These are phyloP conservation scores for Cytospora piceae DNA, from an alignment of 2,329 filamentous ascomycete species.

Conservation along the genomic window DNA sequence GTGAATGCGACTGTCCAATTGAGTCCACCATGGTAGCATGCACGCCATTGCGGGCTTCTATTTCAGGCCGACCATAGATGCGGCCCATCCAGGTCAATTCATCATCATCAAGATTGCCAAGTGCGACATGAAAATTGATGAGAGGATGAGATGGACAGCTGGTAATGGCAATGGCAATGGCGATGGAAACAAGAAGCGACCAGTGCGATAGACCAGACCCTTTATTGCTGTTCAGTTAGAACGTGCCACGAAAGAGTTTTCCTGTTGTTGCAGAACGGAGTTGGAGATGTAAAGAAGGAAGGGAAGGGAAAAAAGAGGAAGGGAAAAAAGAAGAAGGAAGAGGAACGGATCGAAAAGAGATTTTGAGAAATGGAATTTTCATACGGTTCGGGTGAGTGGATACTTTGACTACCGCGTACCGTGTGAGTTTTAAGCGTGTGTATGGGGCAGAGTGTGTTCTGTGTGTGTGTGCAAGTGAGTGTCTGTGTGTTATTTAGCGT, in stretches of 20 bases:
- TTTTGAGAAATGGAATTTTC: constrained; percentile 19
- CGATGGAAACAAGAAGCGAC: background rate
- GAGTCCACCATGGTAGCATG: too few relatives aligned
- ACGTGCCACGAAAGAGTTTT: background rate
- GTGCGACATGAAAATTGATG: background rate
- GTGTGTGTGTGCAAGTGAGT: too few relatives aligned
- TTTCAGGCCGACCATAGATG: background rate
- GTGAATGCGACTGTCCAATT: too few relatives aligned
- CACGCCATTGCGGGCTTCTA: too few relatives aligned
- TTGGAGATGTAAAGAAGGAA: background rate
- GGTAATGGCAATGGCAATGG: background rate
- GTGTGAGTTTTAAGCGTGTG: background rate
- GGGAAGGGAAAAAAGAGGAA: constrained; percentile 2
- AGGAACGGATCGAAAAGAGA: constrained; percentile 2
- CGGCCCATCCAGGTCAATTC: background rate
- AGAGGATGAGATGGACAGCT: background rate
- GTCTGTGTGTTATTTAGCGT: background rate
- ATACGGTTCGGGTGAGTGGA: constrained; percentile 9
- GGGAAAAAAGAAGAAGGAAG: constrained; percentile 3
- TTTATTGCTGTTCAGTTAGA: background rate
- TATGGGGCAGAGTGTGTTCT: background rate
- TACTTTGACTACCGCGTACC: background rate
- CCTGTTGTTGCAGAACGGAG: background rate
- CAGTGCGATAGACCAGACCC: background rate
- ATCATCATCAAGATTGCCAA: background rate